A percentile compares a stretch with the other conserved stretches of the same genome.
phyloP scores from a whole-genome alignment of 2,329 filamentous ascomycete species.

The Mycosphaerella sp. region DNA sequence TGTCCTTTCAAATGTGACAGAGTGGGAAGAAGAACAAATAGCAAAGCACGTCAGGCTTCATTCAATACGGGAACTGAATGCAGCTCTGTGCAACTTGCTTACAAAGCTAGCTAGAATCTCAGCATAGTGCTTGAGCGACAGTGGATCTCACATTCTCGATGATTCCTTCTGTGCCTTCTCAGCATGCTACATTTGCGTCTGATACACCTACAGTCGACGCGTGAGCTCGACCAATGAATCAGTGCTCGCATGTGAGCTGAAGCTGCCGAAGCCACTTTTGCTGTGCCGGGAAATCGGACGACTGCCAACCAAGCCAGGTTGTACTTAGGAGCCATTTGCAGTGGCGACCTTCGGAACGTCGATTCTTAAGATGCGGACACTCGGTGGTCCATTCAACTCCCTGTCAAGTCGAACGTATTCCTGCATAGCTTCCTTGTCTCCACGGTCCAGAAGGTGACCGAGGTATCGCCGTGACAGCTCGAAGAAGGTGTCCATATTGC shows the following conservation, averaged over 20 bases:
- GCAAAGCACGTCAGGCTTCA: no score
- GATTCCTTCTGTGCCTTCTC: no score
- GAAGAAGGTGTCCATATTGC: slow-evolving; percentile 52
- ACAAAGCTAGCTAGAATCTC: no score
- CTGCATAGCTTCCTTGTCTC: slow-evolving; percentile 76
- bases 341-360: not conserved
- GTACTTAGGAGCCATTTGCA: not conserved
- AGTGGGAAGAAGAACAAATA: no score
- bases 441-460: slow-evolving; percentile 74
- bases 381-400: slow-evolving; percentile 69
- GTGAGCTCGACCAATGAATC: no score
- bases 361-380: slow-evolving; percentile 7
- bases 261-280: not conserved
- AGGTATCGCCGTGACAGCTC: slow-evolving; percentile 75
- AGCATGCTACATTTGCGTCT: no score
- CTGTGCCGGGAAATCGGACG: not conserved
- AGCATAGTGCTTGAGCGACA: no score
- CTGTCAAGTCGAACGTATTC: slow-evolving; percentile 77
- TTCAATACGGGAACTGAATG: no score
- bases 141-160: no score
- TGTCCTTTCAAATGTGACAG: no score
- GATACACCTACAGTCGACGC: no score
- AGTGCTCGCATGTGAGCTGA: not conserved
- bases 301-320: not conserved
- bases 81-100: no score